These are phyloP conservation scores for Erysiphe neolycopersici DNA, from an alignment of 2,329 filamentous ascomycete genomes.

Conservation along the genomic window DNA sequence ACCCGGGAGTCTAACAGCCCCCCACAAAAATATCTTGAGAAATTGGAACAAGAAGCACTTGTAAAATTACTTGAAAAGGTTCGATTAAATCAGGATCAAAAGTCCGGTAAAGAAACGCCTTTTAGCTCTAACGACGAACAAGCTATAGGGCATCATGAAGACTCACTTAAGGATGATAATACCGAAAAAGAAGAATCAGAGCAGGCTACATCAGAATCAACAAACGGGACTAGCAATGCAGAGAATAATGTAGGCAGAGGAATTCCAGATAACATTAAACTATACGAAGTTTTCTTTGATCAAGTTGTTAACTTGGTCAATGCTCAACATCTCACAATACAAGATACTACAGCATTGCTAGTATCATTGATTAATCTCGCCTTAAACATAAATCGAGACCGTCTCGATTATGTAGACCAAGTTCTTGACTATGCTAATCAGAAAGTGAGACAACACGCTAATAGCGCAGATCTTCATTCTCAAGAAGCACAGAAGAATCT, in stretches of 20 bases:
- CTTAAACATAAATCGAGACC: slow-evolving; percentile 81
- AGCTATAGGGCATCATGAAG: slow-evolving; percentile 9
- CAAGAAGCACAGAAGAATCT: slow-evolving; percentile 68
- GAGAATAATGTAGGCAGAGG: slow-evolving; percentile 17
- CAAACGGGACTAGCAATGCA: slow-evolving; percentile 16
- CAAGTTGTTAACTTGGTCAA: slow-evolving; percentile 88
- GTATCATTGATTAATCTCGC: slow-evolving; percentile 88
- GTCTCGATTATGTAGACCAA: slow-evolving; percentile 85
- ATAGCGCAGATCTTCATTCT: slow-evolving; percentile 87
- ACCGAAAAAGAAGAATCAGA: slow-evolving; percentile 10
- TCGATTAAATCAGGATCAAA: slow-evolving; percentile 33
- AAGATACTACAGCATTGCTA: slow-evolving; percentile 78
- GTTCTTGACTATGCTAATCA: slow-evolving; percentile 66
- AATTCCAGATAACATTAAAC: slow-evolving; percentile 53
- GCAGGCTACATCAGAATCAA: slow-evolving; percentile 6
- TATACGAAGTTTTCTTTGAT: slow-evolving; percentile 93
- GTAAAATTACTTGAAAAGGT: slow-evolving; percentile 52
- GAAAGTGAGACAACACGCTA: slow-evolving; percentile 70
- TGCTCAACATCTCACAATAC: slow-evolving; percentile 69
- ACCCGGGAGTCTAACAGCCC: slow-evolving; percentile 57
- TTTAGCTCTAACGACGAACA: slow-evolving; percentile 12
- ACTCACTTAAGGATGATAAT: not conserved
- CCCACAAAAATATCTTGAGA: slow-evolving; percentile 40
- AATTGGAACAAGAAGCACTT: slow-evolving; percentile 65
- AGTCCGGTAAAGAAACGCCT: slow-evolving; percentile 4